Percentiles rank a stretch among this genome's conserved stretches.
These are phyloP conservation scores for Arthrobotrys conoides DNA, from an alignment of 2,329 filamentous ascomycete genomes.

Conservation along the genomic window DNA sequence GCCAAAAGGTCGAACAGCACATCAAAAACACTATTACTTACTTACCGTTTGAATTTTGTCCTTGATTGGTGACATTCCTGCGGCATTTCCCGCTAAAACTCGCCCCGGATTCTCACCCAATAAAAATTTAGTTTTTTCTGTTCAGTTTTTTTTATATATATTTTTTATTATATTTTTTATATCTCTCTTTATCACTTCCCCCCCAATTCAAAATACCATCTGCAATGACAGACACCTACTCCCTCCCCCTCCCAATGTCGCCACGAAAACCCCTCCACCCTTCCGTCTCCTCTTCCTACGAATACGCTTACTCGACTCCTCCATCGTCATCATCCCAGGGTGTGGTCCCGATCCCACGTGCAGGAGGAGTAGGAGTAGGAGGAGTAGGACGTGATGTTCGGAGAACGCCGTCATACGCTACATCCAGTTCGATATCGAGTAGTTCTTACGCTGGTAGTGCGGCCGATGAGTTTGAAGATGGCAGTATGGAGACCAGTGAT, in stretches of 20 bases:
- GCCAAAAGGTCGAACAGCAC: constrained; percentile 5
- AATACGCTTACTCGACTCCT: constrained; percentile 58
- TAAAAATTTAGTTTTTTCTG: not conserved
- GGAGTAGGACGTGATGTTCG: constrained; percentile 14
- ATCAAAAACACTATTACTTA: constrained; percentile 22
- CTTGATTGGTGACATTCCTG: constrained; percentile 1
- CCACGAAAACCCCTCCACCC: constrained; percentile 50
- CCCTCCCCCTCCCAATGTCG: constrained; percentile 61
- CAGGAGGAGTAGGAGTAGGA: too few relatives aligned
- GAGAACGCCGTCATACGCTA: constrained; percentile 52
- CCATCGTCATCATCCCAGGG: constrained; percentile 54
- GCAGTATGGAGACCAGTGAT: constrained; percentile 61
- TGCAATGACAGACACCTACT: constrained; percentile 60
- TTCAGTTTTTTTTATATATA: constrained; percentile 5
- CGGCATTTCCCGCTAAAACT: constrained; percentile 23
- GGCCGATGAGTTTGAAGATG: constrained; percentile 63
- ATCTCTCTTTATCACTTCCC: not conserved
- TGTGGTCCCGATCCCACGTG: constrained; percentile 42
- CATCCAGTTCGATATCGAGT: constrained; percentile 61
- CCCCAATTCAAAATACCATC: not conserved
- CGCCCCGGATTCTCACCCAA: not conserved
- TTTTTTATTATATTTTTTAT: not conserved
- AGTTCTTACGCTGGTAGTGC: constrained; percentile 64
- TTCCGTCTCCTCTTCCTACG: constrained; percentile 57
- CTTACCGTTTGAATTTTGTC: too few relatives aligned